Evolutionary conservation across 139 green algal genomes (phyloP).

Genomic region (Nannochloris sp.): DNA sequence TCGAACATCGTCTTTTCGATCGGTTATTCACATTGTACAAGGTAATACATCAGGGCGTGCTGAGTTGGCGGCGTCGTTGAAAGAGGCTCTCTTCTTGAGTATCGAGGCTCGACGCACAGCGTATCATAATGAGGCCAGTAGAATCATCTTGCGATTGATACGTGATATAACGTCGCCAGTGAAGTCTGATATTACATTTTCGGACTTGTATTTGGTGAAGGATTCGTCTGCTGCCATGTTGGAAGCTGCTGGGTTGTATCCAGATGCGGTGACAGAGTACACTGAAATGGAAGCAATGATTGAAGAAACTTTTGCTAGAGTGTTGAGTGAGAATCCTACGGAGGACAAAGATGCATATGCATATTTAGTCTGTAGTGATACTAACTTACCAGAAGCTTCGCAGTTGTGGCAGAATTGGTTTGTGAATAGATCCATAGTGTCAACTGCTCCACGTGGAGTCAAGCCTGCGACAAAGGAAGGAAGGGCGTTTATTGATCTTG

Average conservation of each 20-base stretch:
- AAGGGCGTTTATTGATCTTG: slow-evolving; percentile 31
- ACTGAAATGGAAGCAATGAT: slow-evolving; percentile 77
- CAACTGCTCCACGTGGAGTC: slow-evolving; percentile 22
- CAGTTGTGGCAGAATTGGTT: background rate
- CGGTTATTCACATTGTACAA: background rate
- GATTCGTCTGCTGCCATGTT: slow-evolving; percentile 50
- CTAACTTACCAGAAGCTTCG: background rate
- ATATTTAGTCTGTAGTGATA: no score
- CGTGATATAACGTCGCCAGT: background rate
- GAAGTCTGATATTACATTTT: slow-evolving; percentile 36
- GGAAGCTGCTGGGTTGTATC: slow-evolving; percentile 27
- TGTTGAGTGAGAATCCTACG: background rate
- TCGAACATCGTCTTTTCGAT: slow-evolving; percentile 6
- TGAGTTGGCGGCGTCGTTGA: slow-evolving; percentile 23
- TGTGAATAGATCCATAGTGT: slow-evolving; percentile 5
- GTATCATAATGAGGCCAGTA: slow-evolving; percentile 63
- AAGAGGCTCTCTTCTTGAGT: slow-evolving; percentile 43
- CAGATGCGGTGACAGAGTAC: slow-evolving; percentile 79
- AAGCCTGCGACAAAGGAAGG: background rate
- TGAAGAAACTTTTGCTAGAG: slow-evolving; percentile 37
- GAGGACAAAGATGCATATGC: background rate
- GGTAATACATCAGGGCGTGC: background rate
- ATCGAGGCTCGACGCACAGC: slow-evolving; percentile 68
- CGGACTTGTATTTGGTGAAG: slow-evolving; percentile 75
- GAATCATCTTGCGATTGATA: background rate